phyloP scores from a whole-genome alignment of 2,329 filamentous ascomycete genomes.

The Fusarium annulatum region DNA sequence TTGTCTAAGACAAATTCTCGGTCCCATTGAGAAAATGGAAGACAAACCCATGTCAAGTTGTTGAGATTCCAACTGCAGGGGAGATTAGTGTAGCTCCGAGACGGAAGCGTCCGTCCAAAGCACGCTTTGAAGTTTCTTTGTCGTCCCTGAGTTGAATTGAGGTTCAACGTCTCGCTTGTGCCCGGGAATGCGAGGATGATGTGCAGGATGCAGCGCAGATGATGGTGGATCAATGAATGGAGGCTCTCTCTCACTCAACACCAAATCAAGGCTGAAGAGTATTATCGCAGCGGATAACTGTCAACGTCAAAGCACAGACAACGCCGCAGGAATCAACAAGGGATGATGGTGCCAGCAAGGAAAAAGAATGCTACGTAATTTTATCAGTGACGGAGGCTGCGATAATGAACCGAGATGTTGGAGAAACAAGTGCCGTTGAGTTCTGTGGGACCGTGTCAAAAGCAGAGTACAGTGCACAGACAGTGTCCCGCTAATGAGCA shows the following conservation, averaged over 20 bases:
- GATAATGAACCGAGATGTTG: conserved; percentile 40
- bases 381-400: conserved; percentile 28
- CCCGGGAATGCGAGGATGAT: conserved; percentile 28
- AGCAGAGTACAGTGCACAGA: conserved; percentile 28
- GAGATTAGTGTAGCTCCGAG: conserved; percentile 14
- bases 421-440: conserved; percentile 42
- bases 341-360: conserved; percentile 10
- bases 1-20: conserved; percentile 33
- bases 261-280: not conserved
- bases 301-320: not conserved
- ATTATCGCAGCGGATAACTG: not conserved
- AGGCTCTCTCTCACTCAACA: not conserved
- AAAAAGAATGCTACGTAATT: conserved; percentile 39
- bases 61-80: conserved; percentile 17
- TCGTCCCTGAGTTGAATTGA: not conserved
- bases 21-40: conserved; percentile 7
- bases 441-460: conserved; percentile 32
- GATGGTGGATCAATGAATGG: conserved; percentile 11
- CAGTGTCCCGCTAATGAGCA: conserved; percentile 31
- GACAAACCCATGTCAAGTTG: conserved; percentile 14
- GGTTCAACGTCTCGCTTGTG: conserved; percentile 20
- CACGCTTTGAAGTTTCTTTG: conserved; percentile 15
- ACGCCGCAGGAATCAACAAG: conserved; percentile 4
- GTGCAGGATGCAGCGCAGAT: conserved; percentile 21
- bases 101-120: conserved; percentile 22